Percentiles rank a stretch among this genome's conserved stretches.
Conservation (phyloP, 495 filamentous ascomycete genomes). For the Hyaloscypha hepaticicola region DNA sequence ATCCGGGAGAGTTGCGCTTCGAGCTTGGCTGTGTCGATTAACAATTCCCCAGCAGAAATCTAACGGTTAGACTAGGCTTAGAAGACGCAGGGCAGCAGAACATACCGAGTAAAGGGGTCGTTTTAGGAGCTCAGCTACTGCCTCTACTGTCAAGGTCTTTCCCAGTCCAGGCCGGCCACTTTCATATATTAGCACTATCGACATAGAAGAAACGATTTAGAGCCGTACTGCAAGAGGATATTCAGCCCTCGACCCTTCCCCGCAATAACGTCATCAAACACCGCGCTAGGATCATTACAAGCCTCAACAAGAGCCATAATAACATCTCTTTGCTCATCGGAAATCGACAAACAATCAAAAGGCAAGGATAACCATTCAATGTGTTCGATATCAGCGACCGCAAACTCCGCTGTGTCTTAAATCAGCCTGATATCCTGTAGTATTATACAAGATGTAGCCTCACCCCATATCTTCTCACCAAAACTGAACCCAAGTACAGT, state of each 20-base stretch:
- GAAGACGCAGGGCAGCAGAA: conserved; percentile 5
- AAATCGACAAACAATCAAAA: conserved; percentile 31
- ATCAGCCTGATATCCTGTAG: not conserved
- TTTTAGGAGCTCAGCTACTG: conserved; percentile 12
- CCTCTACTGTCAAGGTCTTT: conserved; percentile 20
- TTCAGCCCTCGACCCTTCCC: conserved; percentile 17
- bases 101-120: conserved; percentile 22
- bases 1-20: conserved; percentile 43
- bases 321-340: conserved; percentile 30
- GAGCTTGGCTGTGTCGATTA: conserved; percentile 28
- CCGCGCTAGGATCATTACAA: conserved; percentile 7
- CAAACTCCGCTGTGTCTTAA: conserved; percentile 31
- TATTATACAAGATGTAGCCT: not conserved
- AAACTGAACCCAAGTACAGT: conserved; percentile 23
- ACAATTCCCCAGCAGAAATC: conserved; percentile 29
- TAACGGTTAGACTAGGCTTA: conserved; percentile 18
- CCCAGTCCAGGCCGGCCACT: conserved; percentile 17
- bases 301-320: conserved; percentile 31
- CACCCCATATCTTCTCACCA: conserved; percentile 17
- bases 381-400: conserved; percentile 32
- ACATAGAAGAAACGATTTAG: not conserved
- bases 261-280: conserved; percentile 16
- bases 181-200: conserved; percentile 11
- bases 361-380: conserved; percentile 29
- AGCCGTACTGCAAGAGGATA: conserved; percentile 20